Evolutionary conservation across 176 grass and related monocot genomes (phyloP).

Genomic region (Chrysopogon serrulatus): DNA sequence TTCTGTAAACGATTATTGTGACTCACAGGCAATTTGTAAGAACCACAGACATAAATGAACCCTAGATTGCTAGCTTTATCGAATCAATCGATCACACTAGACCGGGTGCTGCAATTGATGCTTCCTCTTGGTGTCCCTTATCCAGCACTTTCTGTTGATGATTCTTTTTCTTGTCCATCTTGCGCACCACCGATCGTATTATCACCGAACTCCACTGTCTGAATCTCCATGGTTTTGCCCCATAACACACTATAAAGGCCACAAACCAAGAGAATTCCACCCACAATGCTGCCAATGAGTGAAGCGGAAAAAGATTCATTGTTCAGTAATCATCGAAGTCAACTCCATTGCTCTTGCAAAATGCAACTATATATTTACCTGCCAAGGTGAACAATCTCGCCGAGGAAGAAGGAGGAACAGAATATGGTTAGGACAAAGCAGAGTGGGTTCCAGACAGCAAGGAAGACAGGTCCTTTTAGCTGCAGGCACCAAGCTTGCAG

Average conservation of each 20-base stretch:
- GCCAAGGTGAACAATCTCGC: constrained; percentile 20
- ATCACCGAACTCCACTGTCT: not conserved
- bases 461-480: constrained; percentile 41
- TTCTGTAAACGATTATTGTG: too few species aligned
- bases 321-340: not conserved
- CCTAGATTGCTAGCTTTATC: too few species aligned
- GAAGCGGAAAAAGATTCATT: not conserved
- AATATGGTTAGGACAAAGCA: constrained; percentile 31
- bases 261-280: not conserved
- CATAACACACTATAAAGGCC: not conserved
- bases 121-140: not conserved
- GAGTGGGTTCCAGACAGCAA: constrained; percentile 35
- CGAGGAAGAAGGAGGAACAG: constrained; percentile 20
- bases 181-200: not conserved
- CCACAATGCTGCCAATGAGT: not conserved
- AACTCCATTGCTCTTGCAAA: not conserved
- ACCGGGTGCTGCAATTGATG: not conserved
- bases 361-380: constrained; percentile 7
- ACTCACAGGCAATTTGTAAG: too few species aligned
- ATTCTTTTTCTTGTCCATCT: not conserved
- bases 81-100: not conserved
- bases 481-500: constrained; percentile 44
- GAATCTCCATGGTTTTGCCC: not conserved
- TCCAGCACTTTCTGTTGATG: not conserved
- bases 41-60: too few species aligned